Conservation (phyloP, 352 stramenopile genomes). For the Elongisporangium prolatum region DNA sequence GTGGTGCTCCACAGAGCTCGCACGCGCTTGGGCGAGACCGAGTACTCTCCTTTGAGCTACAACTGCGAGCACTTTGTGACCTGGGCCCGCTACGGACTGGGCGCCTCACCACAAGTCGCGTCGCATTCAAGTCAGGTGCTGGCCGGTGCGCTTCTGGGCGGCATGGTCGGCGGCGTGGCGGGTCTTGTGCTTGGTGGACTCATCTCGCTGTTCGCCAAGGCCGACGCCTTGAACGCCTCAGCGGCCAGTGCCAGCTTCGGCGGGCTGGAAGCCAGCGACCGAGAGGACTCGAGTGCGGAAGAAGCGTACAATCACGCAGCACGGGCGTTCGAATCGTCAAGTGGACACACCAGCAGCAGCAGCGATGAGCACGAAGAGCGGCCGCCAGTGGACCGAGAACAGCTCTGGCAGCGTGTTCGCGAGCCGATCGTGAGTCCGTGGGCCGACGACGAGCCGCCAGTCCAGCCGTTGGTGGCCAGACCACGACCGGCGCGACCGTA, state of each 20-base stretch:
- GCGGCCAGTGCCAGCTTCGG: conserved; percentile 5
- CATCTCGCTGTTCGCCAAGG: conserved; percentile 59
- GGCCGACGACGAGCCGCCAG: conserved; percentile 2
- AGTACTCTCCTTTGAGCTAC: conserved; percentile 47
- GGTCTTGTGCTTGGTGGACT: conserved; percentile 53
- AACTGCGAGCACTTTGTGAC: conserved; percentile 83
- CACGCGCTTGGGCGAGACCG: conserved; percentile 39
- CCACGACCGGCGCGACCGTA: conserved; percentile 27
- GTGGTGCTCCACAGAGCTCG: conserved; percentile 43
- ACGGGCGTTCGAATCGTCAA: neutral
- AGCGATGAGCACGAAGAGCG: conserved; percentile 3
- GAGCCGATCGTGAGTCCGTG: conserved; percentile 1
- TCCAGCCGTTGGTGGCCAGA: conserved; percentile 14
- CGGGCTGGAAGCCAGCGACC: neutral
- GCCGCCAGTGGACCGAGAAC: conserved; percentile 21
- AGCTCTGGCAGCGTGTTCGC: conserved; percentile 36
- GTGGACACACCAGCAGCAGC: conserved; percentile 1
- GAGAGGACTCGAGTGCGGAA: neutral
- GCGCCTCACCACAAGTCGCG: conserved; percentile 47
- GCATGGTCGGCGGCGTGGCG: conserved; percentile 47
- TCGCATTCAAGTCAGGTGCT: conserved; percentile 58
- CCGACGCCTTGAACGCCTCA: conserved; percentile 47
- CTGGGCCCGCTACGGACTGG: conserved; percentile 56
- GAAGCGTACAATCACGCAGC: conserved; percentile 6
- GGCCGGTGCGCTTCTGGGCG: conserved; percentile 54